These are phyloP conservation scores for Prunus dulcis DNA, from an alignment of 306 rosid species.

Conservation along the genomic window DNA sequence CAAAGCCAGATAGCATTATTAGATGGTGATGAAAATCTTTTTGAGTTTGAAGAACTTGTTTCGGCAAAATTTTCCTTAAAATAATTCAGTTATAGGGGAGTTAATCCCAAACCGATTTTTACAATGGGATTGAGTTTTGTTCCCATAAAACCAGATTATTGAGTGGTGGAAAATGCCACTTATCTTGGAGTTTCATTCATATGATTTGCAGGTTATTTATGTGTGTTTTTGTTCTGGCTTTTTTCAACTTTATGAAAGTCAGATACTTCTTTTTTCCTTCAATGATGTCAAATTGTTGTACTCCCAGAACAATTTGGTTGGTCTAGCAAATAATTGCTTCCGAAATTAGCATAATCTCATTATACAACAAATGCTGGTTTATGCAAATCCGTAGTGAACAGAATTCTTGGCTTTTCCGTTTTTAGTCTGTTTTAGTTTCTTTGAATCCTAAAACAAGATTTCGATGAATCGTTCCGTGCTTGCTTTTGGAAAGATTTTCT, in stretches of 20 bases:
- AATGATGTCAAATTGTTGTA: neutral
- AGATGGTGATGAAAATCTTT: constrained; percentile 86
- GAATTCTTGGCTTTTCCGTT: too few species aligned
- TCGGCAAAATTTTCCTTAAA: constrained; percentile 64
- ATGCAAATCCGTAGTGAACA: too few species aligned
- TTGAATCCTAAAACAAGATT: too few species aligned
- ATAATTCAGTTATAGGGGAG: constrained; percentile 68
- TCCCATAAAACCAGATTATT: constrained; percentile 36
- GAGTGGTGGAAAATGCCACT: constrained; percentile 39
- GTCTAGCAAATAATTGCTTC: neutral
- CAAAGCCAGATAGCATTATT: constrained; percentile 17
- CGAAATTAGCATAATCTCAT: neutral
- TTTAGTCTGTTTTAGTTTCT: too few species aligned
- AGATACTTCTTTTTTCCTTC: neutral
- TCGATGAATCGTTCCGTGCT: too few species aligned
- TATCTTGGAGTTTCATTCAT: constrained; percentile 26
- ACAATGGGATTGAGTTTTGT: constrained; percentile 30
- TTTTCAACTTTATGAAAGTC: neutral
- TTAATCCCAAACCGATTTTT: constrained; percentile 45
- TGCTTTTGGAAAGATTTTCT: too few species aligned
- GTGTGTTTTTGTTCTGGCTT: neutral
- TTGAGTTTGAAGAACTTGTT: constrained; percentile 43
- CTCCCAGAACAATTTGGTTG: neutral
- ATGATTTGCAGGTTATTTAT: constrained; percentile 12
- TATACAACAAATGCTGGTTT: too few species aligned